Evolutionary conservation across 345 rosid species (phyloP).

Genomic region (Salix brachista): DNA sequence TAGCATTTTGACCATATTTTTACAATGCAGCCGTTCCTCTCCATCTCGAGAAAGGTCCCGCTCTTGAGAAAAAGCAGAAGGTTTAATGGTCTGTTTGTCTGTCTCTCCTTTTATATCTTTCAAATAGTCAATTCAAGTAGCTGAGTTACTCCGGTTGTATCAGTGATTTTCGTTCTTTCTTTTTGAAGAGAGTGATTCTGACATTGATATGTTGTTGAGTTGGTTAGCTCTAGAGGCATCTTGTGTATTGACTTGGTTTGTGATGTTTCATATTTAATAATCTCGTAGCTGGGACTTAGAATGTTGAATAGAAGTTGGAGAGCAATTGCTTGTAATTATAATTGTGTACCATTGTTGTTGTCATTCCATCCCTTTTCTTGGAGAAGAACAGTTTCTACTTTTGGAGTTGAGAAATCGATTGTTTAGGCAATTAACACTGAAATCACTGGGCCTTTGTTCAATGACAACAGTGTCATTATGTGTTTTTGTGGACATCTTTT

Average conservation of each 20-base stretch:
- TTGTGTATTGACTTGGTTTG: neutral
- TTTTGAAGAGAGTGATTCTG: neutral
- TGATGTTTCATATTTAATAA: neutral
- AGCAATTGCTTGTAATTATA: neutral
- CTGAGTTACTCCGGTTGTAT: neutral
- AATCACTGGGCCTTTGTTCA: neutral
- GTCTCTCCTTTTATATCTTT: neutral
- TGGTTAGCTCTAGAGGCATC: neutral
- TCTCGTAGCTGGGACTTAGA: neutral
- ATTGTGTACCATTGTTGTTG: neutral
- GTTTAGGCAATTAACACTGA: neutral
- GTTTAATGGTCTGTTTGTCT: neutral
- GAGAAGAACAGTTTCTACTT: neutral
- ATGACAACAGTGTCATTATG: neutral
- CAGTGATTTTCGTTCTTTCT: neutral
- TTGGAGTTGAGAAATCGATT: neutral
- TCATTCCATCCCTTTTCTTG: neutral
- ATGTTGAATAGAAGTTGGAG: neutral
- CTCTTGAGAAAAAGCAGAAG: neutral
- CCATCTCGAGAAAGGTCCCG: neutral
- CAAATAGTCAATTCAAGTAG: neutral
- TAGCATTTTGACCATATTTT: neutral
- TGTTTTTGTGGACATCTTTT: neutral
- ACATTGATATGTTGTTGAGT: neutral
- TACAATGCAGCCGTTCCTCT: neutral